Percentiles rank a stretch among this genome's conserved stretches.
phyloP scores from a whole-genome alignment of 2,329 filamentous ascomycete species.

The Chalaropsis ovoidea region DNA sequence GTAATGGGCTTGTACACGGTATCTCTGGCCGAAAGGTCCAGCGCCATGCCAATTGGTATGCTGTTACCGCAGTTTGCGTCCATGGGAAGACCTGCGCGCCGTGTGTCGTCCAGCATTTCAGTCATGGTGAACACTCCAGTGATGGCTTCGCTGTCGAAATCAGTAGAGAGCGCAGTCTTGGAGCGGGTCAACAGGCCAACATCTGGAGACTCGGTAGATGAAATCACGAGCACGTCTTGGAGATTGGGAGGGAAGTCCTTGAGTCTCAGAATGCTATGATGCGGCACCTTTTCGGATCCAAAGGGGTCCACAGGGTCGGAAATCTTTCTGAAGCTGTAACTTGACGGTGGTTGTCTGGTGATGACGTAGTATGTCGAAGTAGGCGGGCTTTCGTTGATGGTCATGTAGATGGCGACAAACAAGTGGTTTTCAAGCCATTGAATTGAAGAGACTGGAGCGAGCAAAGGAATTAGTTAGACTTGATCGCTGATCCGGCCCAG shows the following conservation, averaged over 20 bases:
- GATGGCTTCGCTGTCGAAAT: slow-evolving; percentile 49
- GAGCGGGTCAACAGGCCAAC: slow-evolving; percentile 69
- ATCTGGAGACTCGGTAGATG: slow-evolving; percentile 70
- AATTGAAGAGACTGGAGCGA: slow-evolving; percentile 59
- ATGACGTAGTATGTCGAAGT: slow-evolving; percentile 71
- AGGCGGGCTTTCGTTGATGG: slow-evolving; percentile 47
- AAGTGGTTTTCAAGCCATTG: slow-evolving; percentile 82
- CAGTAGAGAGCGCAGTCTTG: slow-evolving; percentile 53
- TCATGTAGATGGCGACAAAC: slow-evolving; percentile 72
- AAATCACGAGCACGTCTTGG: slow-evolving; percentile 69
- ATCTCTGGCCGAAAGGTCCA: slow-evolving; percentile 77
- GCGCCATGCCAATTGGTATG: slow-evolving; percentile 62
- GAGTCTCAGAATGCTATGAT: slow-evolving; percentile 68
- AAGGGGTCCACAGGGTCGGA: slow-evolving; percentile 65
- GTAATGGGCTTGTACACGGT: slow-evolving; percentile 69
- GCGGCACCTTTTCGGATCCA: slow-evolving; percentile 54
- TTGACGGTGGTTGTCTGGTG: slow-evolving; percentile 49
- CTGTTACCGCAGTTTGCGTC: slow-evolving; percentile 55
- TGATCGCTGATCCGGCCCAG: background rate
- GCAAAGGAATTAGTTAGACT: slow-evolving; percentile 6
- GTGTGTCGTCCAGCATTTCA: slow-evolving; percentile 61
- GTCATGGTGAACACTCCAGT: slow-evolving; percentile 64
- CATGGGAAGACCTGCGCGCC: slow-evolving; percentile 65
- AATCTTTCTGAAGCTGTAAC: slow-evolving; percentile 64
- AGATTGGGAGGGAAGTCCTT: slow-evolving; percentile 71